Evolutionary conservation across 371 early-diverging fungal genomes (phyloP), one percentile per base, ranked within the genome.

Genomic region (Syncephalis plumigaleata): DNA sequence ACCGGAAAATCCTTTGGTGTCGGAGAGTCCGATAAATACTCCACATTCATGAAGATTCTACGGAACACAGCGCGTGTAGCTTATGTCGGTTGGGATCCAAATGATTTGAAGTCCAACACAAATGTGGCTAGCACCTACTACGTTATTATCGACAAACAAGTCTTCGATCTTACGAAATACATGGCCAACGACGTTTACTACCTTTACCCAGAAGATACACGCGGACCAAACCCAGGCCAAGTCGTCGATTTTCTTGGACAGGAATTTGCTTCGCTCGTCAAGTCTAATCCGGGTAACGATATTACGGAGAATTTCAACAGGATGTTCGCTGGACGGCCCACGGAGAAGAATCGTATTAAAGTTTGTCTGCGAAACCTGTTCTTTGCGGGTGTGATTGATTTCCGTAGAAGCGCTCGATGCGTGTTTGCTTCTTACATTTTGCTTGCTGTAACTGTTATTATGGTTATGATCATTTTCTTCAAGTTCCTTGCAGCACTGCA

Each of bases 401-500:
- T 70, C 36, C 82, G 94, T 31, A 73, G 83, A 31, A 70, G 84
- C 2, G 59, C 77, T 18, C 70, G 71, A 18, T 96, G 97, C 65
- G 70, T 75, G 53, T 82, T 94, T 61, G 77, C 87, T 44, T 89
- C 91, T 62, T 90, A 85, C 55, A 70, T 94, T 45, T 62, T 94
- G 39, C 62, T 94, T 40, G 72, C 78, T 2, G 69, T 77, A 25
- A 83, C 94, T 9, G 59, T 73, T 39, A 52, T 93, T 39, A 70
- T 96, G 59, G 78, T 83, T 21, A 55, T 75, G 48, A 81, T 91
- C n/a, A 87, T 93, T 39, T 66, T 78, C 36, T 72, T 94, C 67
- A 94, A 94, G 66, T 91, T 89, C 49, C 65, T 93, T 55, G 83
- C 91, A 8, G 92, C 93, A 2, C 61, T 92, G 58, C 91, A 86